Evolutionary conservation across 1,139 yeast species (phyloP).

Genomic region (Yamadazyma oceani): DNA sequence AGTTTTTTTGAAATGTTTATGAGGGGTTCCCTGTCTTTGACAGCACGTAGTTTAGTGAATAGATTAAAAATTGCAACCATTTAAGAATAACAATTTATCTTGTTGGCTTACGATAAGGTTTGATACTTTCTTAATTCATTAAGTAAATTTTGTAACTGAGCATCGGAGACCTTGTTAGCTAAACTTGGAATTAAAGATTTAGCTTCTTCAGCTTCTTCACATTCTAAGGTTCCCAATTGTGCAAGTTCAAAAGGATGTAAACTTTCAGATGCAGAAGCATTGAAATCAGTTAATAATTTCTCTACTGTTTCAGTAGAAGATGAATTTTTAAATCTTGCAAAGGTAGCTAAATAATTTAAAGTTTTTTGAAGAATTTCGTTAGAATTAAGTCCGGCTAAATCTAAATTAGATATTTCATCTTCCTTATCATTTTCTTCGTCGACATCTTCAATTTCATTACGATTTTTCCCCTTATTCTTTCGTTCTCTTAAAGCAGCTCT

Average conservation of each 20-base stretch:
- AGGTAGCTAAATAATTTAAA: constrained; percentile 78
- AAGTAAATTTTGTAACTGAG: constrained; percentile 80
- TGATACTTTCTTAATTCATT: constrained; percentile 78
- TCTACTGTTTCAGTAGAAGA: constrained; percentile 95
- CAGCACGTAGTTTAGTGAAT: no score
- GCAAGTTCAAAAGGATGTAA: constrained; percentile 96
- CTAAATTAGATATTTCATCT: constrained; percentile 65
- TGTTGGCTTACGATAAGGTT: constrained; percentile 42
- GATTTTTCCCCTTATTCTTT: constrained; percentile 30
- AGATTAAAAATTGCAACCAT: no score
- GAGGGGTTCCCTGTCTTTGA: no score
- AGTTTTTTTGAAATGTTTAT: no score
- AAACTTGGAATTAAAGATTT: constrained; percentile 90
- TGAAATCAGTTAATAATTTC: constrained; percentile 69
- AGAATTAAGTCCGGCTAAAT: constrained; percentile 63
- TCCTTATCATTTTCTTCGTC: constrained; percentile 50
- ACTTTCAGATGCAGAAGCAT: constrained; percentile 55
- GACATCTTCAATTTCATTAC: constrained; percentile 32
- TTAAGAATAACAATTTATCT: no score
- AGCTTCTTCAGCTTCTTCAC: constrained; percentile 98
- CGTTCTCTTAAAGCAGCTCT: constrained; percentile 89
- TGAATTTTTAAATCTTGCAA: constrained; percentile 87
- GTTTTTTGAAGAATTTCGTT: constrained; percentile 85
- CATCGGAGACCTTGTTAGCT: constrained; percentile 75
- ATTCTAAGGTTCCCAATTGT: constrained; percentile 87